phyloP scores from a whole-genome alignment of 2,329 filamentous ascomycete genomes.

The Passalora sequoiae region DNA sequence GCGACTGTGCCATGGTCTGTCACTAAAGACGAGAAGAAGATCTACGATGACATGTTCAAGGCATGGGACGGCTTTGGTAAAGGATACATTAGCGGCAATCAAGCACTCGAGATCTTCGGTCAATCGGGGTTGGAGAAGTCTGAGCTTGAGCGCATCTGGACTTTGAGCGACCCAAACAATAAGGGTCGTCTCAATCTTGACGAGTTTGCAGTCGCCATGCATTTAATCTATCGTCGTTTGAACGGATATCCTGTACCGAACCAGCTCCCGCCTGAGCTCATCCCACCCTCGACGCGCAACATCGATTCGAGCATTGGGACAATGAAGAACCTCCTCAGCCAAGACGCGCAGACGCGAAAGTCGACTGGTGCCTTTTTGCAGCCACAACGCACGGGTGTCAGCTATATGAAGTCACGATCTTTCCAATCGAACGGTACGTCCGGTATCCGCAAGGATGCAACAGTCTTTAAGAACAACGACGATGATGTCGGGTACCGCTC shows the following conservation, averaged over 20 bases:
- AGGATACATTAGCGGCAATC: slow-evolving; percentile 84
- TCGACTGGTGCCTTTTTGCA: slow-evolving; percentile 83
- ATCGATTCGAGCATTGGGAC: slow-evolving; percentile 88
- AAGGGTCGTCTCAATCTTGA: slow-evolving; percentile 91
- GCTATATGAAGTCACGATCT: slow-evolving; percentile 92
- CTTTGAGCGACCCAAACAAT: slow-evolving; percentile 86
- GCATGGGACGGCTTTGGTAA: slow-evolving; percentile 95
- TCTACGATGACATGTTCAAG: slow-evolving; percentile 90
- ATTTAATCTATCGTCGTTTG: slow-evolving; percentile 94
- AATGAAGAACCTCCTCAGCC: slow-evolving; percentile 80
- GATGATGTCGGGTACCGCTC: slow-evolving; percentile 81
- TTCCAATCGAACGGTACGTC: slow-evolving; percentile 60
- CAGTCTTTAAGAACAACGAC: slow-evolving; percentile 94
- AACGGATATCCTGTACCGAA: slow-evolving; percentile 92
- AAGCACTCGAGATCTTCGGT: slow-evolving; percentile 94
- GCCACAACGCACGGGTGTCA: slow-evolving; percentile 95
- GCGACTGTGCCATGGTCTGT: slow-evolving; percentile 97
- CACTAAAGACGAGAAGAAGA: slow-evolving; percentile 96
- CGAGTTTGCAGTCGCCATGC: slow-evolving; percentile 98
- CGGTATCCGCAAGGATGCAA: slow-evolving; percentile 84
- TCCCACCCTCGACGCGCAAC: slow-evolving; percentile 91
- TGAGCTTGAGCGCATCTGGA: slow-evolving; percentile 91
- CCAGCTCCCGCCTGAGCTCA: slow-evolving; percentile 80
- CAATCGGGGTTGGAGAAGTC: slow-evolving; percentile 89
- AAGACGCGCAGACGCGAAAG: slow-evolving; percentile 86